A percentile compares a stretch with the other conserved stretches of the same genome.
phyloP scores from a whole-genome alignment of 1,139 yeast species.

The Komagataea norvegica region DNA sequence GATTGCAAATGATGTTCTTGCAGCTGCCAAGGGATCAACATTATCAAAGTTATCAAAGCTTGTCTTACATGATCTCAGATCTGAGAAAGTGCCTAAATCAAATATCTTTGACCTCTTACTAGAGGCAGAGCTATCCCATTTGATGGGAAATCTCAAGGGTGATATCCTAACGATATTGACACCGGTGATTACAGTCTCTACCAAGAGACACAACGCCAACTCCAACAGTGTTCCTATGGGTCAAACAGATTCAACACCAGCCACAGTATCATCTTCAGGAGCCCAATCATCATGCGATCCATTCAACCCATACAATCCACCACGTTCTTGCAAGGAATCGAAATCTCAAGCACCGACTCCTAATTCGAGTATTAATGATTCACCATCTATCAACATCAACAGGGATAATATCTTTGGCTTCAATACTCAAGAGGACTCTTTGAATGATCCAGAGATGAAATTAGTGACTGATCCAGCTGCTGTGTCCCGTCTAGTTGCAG shows the following conservation, averaged over 20 bases:
- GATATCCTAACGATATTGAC: conserved; percentile 18
- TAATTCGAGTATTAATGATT: conserved; percentile 1
- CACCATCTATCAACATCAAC: conserved; percentile 1
- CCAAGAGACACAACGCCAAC: background rate
- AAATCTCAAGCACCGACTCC: background rate
- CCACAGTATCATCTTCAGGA: too few relatives aligned
- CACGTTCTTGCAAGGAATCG: background rate
- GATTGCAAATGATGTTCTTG: conserved; percentile 9
- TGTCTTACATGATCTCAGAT: conserved; percentile 13
- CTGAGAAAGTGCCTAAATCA: conserved; percentile 19
- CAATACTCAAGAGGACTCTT: background rate
- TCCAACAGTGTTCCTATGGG: background rate
- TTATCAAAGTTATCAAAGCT: conserved; percentile 8
- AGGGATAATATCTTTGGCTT: conserved; percentile 8
- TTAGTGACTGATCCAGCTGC: background rate
- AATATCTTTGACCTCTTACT: conserved; percentile 16
- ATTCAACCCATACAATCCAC: conserved; percentile 6
- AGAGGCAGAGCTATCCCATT: conserved; percentile 16
- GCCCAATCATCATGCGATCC: background rate
- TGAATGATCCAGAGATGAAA: background rate
- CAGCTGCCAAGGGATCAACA: conserved; percentile 1
- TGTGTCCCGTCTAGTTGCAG: background rate
- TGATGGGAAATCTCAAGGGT: conserved; percentile 13
- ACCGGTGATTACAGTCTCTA: conserved; percentile 11
- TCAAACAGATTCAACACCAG: background rate